These are phyloP conservation scores for Leishmania lainsoni DNA, from an alignment of 208 protist species.

Conservation along the genomic window DNA sequence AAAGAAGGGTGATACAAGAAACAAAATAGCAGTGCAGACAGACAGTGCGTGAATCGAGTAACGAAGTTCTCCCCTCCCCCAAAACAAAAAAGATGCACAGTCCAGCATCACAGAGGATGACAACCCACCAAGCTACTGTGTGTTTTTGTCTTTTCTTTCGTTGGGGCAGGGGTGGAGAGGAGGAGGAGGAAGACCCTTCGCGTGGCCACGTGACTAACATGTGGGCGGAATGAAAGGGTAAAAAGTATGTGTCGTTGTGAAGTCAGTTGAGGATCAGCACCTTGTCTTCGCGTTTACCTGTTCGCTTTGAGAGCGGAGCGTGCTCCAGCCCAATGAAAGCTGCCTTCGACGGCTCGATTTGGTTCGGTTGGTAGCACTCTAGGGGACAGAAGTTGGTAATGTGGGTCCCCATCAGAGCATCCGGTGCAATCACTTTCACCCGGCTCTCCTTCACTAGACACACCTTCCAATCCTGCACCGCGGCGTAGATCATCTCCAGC, in stretches of 20 bases:
- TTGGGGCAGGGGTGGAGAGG: no score
- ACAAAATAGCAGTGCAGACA: conserved; percentile 10
- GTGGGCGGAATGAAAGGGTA: neutral
- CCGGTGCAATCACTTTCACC: conserved; percentile 62
- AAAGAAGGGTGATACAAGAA: neutral
- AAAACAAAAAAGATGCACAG: conserved; percentile 7
- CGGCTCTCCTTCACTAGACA: conserved; percentile 73
- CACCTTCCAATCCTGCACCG: conserved; percentile 87
- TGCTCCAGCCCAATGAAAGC: conserved; percentile 91
- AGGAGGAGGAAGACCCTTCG: neutral
- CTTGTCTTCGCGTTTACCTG: conserved; percentile 63
- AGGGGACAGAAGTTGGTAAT: conserved; percentile 54
- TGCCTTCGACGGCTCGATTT: conserved; percentile 57
- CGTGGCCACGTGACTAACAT: neutral
- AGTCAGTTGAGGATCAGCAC: conserved; percentile 77
- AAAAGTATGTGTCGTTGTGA: neutral
- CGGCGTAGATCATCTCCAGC: conserved; percentile 67
- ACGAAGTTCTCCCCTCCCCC: neutral
- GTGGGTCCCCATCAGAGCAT: conserved; percentile 68
- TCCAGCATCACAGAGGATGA: neutral
- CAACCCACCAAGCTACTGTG: neutral
- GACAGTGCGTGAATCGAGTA: neutral
- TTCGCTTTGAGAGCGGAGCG: conserved; percentile 60
- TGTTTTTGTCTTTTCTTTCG: neutral
- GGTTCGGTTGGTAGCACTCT: conserved; percentile 62